Evolutionary conservation across 257 asterid species (phyloP).

Genomic region (Solanum rostratum): DNA sequence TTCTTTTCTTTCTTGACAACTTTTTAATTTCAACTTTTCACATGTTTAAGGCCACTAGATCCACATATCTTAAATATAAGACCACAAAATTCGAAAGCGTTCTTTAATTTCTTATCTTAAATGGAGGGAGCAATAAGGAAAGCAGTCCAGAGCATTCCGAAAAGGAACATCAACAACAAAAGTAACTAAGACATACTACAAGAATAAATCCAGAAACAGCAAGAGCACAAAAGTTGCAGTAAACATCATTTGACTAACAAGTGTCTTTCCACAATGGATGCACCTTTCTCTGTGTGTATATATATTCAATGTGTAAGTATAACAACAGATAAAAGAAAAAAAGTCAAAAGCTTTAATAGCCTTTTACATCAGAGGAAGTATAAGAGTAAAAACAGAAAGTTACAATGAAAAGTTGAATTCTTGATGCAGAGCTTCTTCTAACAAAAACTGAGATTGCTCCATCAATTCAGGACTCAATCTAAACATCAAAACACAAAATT

Average conservation of each 20-base stretch:
- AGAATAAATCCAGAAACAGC: not conserved
- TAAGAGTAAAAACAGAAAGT: not conserved
- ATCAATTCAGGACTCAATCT: constrained; percentile 47
- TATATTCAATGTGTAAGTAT: not conserved
- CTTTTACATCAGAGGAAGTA: not conserved
- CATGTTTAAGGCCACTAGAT: too few species aligned
- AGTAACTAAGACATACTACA: not conserved
- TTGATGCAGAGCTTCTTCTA: constrained; percentile 29
- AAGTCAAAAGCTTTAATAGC: not conserved
- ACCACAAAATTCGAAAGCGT: too few species aligned
- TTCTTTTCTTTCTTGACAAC: too few species aligned
- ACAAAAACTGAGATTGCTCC: constrained; percentile 35
- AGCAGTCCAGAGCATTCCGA: too few species aligned
- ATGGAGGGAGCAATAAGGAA: too few species aligned
- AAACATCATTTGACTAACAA: not conserved
- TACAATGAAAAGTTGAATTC: constrained; percentile 5
- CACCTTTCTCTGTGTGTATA: not conserved
- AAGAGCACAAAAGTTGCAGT: not conserved
- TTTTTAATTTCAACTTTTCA: too few species aligned
- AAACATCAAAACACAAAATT: constrained; percentile 51
- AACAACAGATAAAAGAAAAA: not conserved
- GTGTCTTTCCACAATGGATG: not conserved
- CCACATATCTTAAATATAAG: too few species aligned
- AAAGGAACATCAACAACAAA: too few species aligned
- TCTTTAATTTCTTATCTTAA: too few species aligned